A percentile compares a stretch with the other conserved stretches of the same genome.
Evolutionary conservation across 2,329 filamentous ascomycete genomes (phyloP).

Genomic region (Ceratocystiopsis sp.): DNA sequence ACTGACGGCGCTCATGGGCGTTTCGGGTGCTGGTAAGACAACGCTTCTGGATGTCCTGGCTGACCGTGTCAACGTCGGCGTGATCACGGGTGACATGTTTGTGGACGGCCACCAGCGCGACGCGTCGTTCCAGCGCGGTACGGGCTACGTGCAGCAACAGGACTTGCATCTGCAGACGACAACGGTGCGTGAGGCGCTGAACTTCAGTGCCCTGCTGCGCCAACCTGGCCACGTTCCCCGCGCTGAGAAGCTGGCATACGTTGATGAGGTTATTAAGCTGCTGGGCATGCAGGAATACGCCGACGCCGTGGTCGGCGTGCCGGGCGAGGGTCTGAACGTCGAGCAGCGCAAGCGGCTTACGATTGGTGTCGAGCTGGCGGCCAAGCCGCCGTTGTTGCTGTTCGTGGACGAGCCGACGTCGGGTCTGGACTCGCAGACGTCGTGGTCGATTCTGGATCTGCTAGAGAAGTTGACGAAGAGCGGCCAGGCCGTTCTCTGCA

Average conservation of each 20-base stretch:
- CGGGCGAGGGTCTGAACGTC: constrained; percentile 66
- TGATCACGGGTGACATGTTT: constrained; percentile 71
- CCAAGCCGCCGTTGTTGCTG: constrained; percentile 74
- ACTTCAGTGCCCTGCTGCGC: constrained; percentile 71
- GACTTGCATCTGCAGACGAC: constrained; percentile 78
- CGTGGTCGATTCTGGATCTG: constrained; percentile 78
- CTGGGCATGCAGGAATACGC: constrained; percentile 83
- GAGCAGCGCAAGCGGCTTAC: constrained; percentile 63
- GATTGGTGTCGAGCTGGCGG: constrained; percentile 64
- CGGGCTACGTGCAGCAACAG: constrained; percentile 82
- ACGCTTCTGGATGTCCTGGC: constrained; percentile 77
- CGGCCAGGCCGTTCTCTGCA: constrained; percentile 88
- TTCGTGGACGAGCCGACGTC: constrained; percentile 94
- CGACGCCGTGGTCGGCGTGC: constrained; percentile 78
- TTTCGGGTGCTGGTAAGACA: constrained; percentile 82
- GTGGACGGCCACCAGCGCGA: constrained; percentile 52
- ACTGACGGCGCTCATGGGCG: constrained; percentile 78
- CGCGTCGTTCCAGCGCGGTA: constrained; percentile 76
- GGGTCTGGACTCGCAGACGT: constrained; percentile 82
- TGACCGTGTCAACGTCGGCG: constrained; percentile 73
- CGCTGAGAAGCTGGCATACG: constrained; percentile 71
- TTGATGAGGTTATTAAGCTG: constrained; percentile 80
- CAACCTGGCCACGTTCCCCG: constrained; percentile 59
- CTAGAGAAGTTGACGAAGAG: constrained; percentile 79
- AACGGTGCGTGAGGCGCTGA: constrained; percentile 75